phyloP scores from a whole-genome alignment of 257 asterid species.

The Oldenlandia corymbosa region DNA sequence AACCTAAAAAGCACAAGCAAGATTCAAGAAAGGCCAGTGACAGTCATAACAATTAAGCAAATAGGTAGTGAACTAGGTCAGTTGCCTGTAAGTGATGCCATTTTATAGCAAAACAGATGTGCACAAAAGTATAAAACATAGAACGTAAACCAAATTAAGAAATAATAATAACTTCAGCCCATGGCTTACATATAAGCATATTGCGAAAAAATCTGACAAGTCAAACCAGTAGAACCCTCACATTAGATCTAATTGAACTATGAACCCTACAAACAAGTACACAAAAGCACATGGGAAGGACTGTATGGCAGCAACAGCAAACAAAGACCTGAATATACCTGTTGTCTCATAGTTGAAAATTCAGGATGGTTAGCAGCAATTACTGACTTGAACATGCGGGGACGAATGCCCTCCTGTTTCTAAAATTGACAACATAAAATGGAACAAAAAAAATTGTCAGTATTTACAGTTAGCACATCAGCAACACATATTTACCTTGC shows the following conservation, averaged over 20 bases:
- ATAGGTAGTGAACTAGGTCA: not conserved
- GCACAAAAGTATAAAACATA: not conserved
- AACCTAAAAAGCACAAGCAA: not conserved
- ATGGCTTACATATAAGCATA: not conserved
- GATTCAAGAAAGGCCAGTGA: not conserved
- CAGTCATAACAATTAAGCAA: not conserved
- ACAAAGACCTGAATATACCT: slow-evolving; percentile 37
- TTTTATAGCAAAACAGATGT: not conserved
- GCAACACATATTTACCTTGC: slow-evolving; percentile 2
- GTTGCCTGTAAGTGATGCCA: not conserved
- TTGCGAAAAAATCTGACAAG: not conserved
- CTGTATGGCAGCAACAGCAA: not conserved
- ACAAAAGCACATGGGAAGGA: not conserved
- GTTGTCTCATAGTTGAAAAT: slow-evolving; percentile 96
- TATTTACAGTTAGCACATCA: slow-evolving; percentile 1
- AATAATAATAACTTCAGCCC: not conserved
- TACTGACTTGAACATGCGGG: slow-evolving; percentile 95
- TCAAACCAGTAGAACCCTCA: too few species aligned
- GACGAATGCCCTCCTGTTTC: slow-evolving; percentile 96
- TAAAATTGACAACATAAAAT: slow-evolving; percentile 28
- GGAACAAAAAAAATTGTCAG: not conserved
- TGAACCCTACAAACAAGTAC: not conserved
- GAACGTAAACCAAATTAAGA: not conserved
- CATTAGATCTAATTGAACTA: not conserved
- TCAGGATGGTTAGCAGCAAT: slow-evolving; percentile 99